Evolutionary conservation across 305 asterid species (phyloP).

Genomic region (Solanum chacoense): DNA sequence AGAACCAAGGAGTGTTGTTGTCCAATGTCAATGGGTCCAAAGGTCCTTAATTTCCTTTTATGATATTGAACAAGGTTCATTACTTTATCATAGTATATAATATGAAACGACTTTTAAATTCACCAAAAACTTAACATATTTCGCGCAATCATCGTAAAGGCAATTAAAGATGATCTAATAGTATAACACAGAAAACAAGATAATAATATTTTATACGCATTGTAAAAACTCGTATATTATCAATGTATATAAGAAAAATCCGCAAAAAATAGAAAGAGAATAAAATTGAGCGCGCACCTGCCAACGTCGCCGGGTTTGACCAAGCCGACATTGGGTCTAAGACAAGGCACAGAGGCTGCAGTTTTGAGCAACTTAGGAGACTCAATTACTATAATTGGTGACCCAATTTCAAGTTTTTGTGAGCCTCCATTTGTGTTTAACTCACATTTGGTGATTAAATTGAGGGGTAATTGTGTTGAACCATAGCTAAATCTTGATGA

Average conservation of each 20-base stretch:
- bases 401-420: slow-evolving; percentile 44
- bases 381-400: slow-evolving; percentile 59
- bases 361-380: slow-evolving; percentile 66
- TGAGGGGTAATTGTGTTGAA: slow-evolving; percentile 8
- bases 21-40: too few relatives aligned
- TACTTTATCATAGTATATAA: too few relatives aligned
- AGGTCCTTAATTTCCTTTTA: too few relatives aligned
- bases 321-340: slow-evolving; percentile 46
- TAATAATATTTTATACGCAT: background rate
- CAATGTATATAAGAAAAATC: background rate
- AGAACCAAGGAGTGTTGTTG: too few relatives aligned
- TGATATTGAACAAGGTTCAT: too few relatives aligned
- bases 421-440: background rate
- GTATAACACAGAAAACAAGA: background rate
- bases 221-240: too few relatives aligned
- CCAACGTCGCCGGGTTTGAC: slow-evolving; percentile 87
- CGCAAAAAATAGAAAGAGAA: too few relatives aligned
- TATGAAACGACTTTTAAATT: background rate
- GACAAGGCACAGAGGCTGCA: slow-evolving; percentile 76
- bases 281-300: slow-evolving; percentile 23
- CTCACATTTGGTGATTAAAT: slow-evolving; percentile 20
- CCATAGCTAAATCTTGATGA: background rate
- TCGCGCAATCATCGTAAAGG: background rate
- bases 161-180: background rate
- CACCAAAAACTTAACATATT: background rate